Conservation (phyloP, 768 basidiomycete genomes). For the Podaxis pistillaris region DNA sequence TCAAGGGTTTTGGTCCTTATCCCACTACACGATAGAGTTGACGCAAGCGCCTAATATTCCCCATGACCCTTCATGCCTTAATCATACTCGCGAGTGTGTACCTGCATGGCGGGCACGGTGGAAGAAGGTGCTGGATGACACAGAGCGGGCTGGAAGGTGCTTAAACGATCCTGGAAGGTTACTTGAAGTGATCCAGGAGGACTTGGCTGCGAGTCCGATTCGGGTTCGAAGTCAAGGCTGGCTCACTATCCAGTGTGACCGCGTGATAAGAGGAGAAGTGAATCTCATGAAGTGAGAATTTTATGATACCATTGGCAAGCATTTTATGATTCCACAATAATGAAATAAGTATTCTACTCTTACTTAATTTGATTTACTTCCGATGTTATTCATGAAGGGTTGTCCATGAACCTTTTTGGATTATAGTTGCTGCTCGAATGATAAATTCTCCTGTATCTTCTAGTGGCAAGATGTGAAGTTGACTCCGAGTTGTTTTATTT, state of each 20-base stretch:
- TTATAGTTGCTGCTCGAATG: too few species aligned
- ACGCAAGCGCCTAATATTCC: background rate
- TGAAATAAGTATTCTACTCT: too few species aligned
- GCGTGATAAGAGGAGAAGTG: background rate
- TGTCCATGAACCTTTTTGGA: too few species aligned
- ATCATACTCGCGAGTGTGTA: background rate
- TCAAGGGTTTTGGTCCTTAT: background rate
- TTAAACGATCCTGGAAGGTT: background rate
- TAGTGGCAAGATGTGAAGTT: too few species aligned
- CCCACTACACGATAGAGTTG: background rate
- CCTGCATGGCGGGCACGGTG: background rate
- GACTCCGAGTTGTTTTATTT: too few species aligned
- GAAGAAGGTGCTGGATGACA: background rate
- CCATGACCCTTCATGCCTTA: background rate
- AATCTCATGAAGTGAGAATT: background rate
- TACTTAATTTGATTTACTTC: too few species aligned
- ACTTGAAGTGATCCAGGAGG: background rate
- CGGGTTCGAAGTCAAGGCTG: background rate
- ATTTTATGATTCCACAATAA: background rate
- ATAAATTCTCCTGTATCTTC: too few species aligned
- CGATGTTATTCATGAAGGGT: too few species aligned
- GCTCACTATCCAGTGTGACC: background rate
- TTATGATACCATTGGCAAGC: background rate
- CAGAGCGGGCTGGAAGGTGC: background rate
- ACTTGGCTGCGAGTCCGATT: background rate